phyloP scores from a whole-genome alignment of 345 rosid genomes.

The Gossypium bickii region DNA sequence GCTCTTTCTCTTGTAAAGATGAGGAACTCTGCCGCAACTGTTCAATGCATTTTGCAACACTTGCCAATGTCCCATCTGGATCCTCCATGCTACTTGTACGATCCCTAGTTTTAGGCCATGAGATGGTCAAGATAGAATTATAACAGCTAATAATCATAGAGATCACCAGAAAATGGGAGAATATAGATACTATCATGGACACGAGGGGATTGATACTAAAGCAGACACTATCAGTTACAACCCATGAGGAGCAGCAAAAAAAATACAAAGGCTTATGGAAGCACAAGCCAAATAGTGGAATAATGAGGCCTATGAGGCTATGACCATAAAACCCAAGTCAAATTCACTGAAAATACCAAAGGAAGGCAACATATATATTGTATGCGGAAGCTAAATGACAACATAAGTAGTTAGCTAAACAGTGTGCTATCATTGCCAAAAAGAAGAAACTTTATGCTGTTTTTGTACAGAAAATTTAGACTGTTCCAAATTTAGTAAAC shows the following conservation, averaged over 20 bases:
- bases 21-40: conserved; percentile 86
- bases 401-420: neutral
- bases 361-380: neutral
- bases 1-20: conserved; percentile 86
- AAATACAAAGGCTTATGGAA: conserved; percentile 1
- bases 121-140: conserved; percentile 18
- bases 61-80: conserved; percentile 98
- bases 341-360: neutral
- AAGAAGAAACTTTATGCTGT: neutral
- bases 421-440: neutral
- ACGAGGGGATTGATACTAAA: neutral
- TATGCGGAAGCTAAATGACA: conserved; percentile 1
- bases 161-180: neutral
- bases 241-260: neutral
- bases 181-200: neutral
- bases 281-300: neutral
- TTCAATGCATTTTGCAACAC: conserved; percentile 98
- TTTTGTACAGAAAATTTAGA: neutral
- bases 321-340: neutral
- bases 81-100: conserved; percentile 96
- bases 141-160: neutral
- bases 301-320: neutral
- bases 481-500: neutral
- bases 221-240: neutral
- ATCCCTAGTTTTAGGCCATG: conserved; percentile 50